Evolutionary conservation across 495 filamentous ascomycete species (phyloP), one percentile per base, ranked within the genome.

Genomic region (Cercophora sp.): DNA sequence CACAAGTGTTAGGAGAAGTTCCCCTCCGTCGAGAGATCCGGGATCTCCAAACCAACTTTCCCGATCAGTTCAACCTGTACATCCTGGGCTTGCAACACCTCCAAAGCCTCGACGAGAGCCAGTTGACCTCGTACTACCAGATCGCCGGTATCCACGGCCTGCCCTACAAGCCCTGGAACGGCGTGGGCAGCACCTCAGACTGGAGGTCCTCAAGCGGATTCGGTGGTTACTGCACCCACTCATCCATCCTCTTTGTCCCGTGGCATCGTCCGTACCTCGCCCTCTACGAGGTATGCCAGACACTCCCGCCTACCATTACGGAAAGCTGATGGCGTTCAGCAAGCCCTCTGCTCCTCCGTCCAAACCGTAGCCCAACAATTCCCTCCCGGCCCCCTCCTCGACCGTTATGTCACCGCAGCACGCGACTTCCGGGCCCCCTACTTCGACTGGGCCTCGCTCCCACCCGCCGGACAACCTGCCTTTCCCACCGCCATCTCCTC

Each of bases 181-280:
- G 67, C 15, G 58, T 61, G 10, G 45, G 48, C 27, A 54, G 57
- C 49, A 49, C 54, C 42, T 51, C 57, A 19, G 54, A 63, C 51
- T 59, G 64, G 61, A 56, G 65, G 40, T 47, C 59, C 22, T 62
- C 35, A 16, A 39, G 46, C 43, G 72, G 58, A 18, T 69, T 58
- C 56, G 68, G 55, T 24, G 85, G 84, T 0, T 87, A 86, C 59
- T 89, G 85, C 59, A 72, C 74, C 8, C 85, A 88, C 64, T 70
- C 72, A 11, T 85, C 80, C 18, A 80, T 81, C 49, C 64, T 88
- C 23, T 88, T 88, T 61, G 67, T 75, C 23, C 72, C 82, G 4
- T 88, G 85, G 85, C 84, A 88, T 66, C 70, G 85, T 10, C 80
- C 84, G 5, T 88, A 87, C 59, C 70, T 87, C 41, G 75, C 79